Evolutionary conservation across 192 early-diverging fungal species (phyloP), one percentile per base, ranked within the genome.

Genomic region (Allomyces javanicus): DNA sequence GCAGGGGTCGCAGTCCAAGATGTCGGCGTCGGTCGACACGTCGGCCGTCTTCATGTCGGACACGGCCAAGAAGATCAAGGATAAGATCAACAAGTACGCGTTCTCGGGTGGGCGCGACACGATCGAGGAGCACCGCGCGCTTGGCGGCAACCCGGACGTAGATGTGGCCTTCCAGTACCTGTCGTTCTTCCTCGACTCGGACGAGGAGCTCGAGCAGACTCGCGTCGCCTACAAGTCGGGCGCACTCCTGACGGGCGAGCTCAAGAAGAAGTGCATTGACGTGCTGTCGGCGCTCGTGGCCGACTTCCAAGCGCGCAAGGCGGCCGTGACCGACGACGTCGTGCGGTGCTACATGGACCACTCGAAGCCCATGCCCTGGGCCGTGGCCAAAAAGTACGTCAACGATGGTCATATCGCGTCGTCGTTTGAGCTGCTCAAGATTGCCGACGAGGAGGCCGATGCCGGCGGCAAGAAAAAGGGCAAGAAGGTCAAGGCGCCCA

Each of bases 121-220:
- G 40, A 71, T 89, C 62, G 94, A 96, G 73, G 76, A 88, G 68
- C 96, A 96, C 71, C 75, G 79, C 67, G 63, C 77, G 64, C 73
- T 81, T 67, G 93, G 96, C 40, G 93, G 94, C 25, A 85, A 96
- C 72, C 83, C 87, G 27, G 96, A 98, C 27, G 87, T 96, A n/a
- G 96, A 98, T 73, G 90, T 98, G 14, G 69, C 87, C 7, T 98
- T 89, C 80, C 93, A 93, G 76, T 98, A 94, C 71, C 74, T 98
- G 66, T 82, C 80, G 21, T 92, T 94, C 85, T 94, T 98, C 75
- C 72, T 94, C 65, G 91, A 98, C 0, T 90, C 94, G 74, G 96
- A 98, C 78, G 88, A 79, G 45, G 93, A 93, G 76, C 70, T 98
- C 26, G 78, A 67, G 0, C 68, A 71, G 22, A 82, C 96, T 67